Evolutionary conservation across 164 flowering plant genomes (phyloP), one percentile per base, ranked within the genome.

Genomic region (Nymphaea colorata): DNA sequence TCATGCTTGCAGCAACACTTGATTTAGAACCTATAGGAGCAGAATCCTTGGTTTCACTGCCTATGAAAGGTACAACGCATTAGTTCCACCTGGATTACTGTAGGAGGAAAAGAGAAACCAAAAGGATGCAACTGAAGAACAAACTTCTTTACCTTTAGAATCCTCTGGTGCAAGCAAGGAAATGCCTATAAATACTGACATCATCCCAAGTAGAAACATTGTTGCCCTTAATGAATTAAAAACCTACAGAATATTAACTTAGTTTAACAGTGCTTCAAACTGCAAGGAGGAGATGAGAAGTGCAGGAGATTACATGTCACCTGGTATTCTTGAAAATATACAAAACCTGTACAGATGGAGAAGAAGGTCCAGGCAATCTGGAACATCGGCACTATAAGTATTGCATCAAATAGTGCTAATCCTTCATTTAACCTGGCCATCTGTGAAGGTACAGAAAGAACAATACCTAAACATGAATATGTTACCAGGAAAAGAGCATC

Each of bases 291-390:
- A 51, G 57, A 15, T 51, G 15, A 47, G 55, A 51, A 51, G 8
- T 8, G 57, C 57, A 51, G 3, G 15, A 5, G 57, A 51, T 15
- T 51, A 51, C 14, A 15, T 51, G 11, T 10, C 59, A 92, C 98
- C 97, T 91, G 97, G 78, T 87, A 94, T 79, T 94, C 98, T 79
- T 94, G 95, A 68, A 94, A 94, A 77, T 91, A 94, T 2, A 94
- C 74, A 78, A 94, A 88, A 75, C 99, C 97, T 69, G 99, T 94
- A 83, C 90, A 94, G 64, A 94, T 94, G 59, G 97, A 90, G 78
- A 94, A 94, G 75, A 90, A 90, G 64, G 99, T 94, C 99, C 99
- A 94, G 71, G 84, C 90, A 79, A 90, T 94, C 79, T 94, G 98
- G 77, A 94, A 88, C 99, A 94, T 94, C 36, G 98, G 99, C 67